Percentiles rank a stretch among this genome's conserved stretches.
Conservation (phyloP, 129 eudicot species). For the Tanacetum coccineum region DNA sequence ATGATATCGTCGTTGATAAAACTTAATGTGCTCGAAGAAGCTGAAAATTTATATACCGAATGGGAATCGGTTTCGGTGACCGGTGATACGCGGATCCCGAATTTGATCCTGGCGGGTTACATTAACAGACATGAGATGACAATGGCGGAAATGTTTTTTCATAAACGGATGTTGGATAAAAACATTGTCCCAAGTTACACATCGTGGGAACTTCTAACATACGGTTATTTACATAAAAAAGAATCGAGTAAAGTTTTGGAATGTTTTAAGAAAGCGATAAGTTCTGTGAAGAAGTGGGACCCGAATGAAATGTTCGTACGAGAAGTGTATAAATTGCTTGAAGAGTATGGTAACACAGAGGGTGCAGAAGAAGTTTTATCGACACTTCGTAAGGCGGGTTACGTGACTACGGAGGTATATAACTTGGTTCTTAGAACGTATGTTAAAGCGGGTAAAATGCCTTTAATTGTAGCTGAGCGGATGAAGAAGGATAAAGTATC, state of each 20-base stretch:
- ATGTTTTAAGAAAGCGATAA: slow-evolving; percentile 62
- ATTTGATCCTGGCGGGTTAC: slow-evolving; percentile 72
- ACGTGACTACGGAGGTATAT: slow-evolving; percentile 60
- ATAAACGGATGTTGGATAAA: slow-evolving; percentile 46
- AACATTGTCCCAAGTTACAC: slow-evolving; percentile 65
- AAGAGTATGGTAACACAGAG: slow-evolving; percentile 55
- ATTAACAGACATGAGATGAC: slow-evolving; percentile 47
- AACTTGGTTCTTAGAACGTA: slow-evolving; percentile 59
- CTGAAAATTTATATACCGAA: slow-evolving; percentile 59
- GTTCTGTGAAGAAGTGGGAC: slow-evolving; percentile 80
- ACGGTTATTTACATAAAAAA: slow-evolving; percentile 59
- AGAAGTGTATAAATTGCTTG: slow-evolving; percentile 43
- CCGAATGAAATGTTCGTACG: slow-evolving; percentile 49
- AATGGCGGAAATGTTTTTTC: slow-evolving; percentile 56
- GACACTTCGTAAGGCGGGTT: slow-evolving; percentile 51
- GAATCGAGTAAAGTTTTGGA: slow-evolving; percentile 46
- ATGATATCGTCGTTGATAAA: slow-evolving; percentile 75
- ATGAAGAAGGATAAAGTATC: slow-evolving; percentile 70
- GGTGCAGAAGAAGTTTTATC: slow-evolving; percentile 61
- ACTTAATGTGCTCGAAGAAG: slow-evolving; percentile 59
- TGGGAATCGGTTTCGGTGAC: slow-evolving; percentile 77
- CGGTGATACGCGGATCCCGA: slow-evolving; percentile 69
- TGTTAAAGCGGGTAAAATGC: slow-evolving; percentile 79
- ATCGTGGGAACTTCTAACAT: slow-evolving; percentile 84
- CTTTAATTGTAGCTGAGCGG: slow-evolving; percentile 68